A percentile compares a stretch with the other conserved stretches of the same genome.
phyloP scores from a whole-genome alignment of 2,329 filamentous ascomycete genomes.

The Davidsoniella neocaledoniae region DNA sequence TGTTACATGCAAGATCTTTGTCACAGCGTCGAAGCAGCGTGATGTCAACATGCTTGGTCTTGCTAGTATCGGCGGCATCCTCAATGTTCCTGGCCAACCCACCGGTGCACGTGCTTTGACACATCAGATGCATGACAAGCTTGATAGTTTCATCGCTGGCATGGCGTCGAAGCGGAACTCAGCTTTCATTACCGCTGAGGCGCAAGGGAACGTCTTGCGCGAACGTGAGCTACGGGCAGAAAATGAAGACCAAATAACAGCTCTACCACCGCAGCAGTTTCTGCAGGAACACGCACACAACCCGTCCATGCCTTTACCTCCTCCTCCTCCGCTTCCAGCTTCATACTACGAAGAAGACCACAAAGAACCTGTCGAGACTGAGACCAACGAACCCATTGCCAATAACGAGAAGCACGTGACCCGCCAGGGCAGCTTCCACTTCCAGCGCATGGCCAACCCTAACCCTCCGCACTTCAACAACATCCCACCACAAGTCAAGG shows the following conservation, averaged over 20 bases:
- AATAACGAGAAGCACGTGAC: not conserved
- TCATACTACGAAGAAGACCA: conserved; percentile 12
- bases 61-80: conserved; percentile 14
- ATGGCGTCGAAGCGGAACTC: conserved; percentile 80
- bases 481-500: conserved; percentile 25
- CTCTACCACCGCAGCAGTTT: conserved; percentile 54
- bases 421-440: conserved; percentile 37
- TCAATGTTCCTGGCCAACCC: conserved; percentile 17
- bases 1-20: conserved; percentile 87
- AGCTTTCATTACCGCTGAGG: conserved; percentile 65
- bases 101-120: conserved; percentile 42
- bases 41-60: conserved; percentile 9
- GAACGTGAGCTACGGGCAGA: conserved; percentile 67
- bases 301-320: conserved; percentile 15
- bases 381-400: not conserved
- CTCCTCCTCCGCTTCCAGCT: conserved; percentile 17
- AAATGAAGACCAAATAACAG: conserved; percentile 70
- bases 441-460: conserved; percentile 33
- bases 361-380: not conserved
- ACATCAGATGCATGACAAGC: conserved; percentile 64
- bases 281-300: conserved; percentile 33
- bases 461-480: conserved; percentile 42
- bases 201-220: conserved; percentile 58
- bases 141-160: conserved; percentile 74
- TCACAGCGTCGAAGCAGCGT: conserved; percentile 52